Evolutionary conservation across 768 basidiomycete genomes (phyloP).

Genomic region (Trametes cinnabarina): DNA sequence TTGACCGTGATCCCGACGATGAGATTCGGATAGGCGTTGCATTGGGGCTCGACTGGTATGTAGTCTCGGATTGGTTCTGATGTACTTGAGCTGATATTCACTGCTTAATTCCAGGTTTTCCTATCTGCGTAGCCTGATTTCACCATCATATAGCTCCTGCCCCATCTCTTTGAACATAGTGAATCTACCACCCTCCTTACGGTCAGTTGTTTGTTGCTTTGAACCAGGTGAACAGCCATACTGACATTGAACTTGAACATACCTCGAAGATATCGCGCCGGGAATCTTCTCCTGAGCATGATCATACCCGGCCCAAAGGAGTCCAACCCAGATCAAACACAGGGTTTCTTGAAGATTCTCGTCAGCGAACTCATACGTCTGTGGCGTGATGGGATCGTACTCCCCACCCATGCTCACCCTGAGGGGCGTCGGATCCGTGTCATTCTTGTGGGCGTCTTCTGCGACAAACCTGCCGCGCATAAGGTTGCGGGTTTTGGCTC

Average conservation of each 20-base stretch:
- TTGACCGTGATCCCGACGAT: constrained; percentile 13
- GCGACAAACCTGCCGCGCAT: constrained; percentile 40
- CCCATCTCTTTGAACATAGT: constrained; percentile 35
- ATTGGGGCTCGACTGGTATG: constrained; percentile 35
- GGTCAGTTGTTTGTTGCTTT: constrained; percentile 28
- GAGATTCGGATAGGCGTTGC: constrained; percentile 32
- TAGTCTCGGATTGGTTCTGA: too few relatives aligned
- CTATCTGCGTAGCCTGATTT: constrained; percentile 34
- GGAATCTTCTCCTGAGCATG: neutral
- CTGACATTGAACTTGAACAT: too few relatives aligned
- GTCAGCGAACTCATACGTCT: constrained; percentile 9
- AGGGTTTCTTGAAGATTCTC: neutral
- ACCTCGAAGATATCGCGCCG: constrained; percentile 7
- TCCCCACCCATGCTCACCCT: constrained; percentile 2
- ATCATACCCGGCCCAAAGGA: constrained; percentile 18
- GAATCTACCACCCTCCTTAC: constrained; percentile 30
- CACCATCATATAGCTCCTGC: constrained; percentile 35
- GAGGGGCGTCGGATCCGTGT: constrained; percentile 32
- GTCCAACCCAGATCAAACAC: constrained; percentile 3
- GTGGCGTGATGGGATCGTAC: neutral
- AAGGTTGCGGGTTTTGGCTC: constrained; percentile 34
- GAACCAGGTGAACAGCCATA: too few relatives aligned
- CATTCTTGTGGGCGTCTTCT: constrained; percentile 34
- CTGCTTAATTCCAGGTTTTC: constrained; percentile 39
- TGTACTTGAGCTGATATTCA: too few relatives aligned